A percentile compares a stretch with the other conserved stretches of the same genome.
phyloP scores from a whole-genome alignment of 2,329 filamentous ascomycete genomes.

The Coccinonectria pachysandricola region DNA sequence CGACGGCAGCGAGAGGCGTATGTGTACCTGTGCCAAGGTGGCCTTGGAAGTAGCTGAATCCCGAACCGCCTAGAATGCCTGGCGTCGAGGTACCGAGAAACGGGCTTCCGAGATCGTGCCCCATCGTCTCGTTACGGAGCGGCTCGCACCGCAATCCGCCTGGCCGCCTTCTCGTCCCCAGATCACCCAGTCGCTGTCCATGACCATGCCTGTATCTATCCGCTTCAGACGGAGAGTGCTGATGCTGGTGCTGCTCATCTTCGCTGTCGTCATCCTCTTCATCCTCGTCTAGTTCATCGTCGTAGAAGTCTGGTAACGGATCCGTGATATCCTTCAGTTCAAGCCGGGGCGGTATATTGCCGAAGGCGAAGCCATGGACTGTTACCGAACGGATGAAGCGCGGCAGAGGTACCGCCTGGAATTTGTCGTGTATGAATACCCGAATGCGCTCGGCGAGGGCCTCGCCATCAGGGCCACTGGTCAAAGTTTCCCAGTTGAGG shows the following conservation, averaged over 20 bases:
- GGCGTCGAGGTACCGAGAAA: constrained; percentile 52
- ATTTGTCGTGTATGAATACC: constrained; percentile 89
- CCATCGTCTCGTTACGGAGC: constrained; percentile 22
- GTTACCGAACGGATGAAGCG: constrained; percentile 95
- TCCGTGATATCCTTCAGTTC: constrained; percentile 97
- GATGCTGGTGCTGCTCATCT: constrained; percentile 14
- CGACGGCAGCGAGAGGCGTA: constrained; percentile 70
- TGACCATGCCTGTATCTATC: constrained; percentile 5
- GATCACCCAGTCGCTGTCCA: constrained; percentile 7
- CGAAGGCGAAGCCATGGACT: constrained; percentile 91
- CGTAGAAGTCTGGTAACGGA: constrained; percentile 92
- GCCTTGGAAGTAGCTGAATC: constrained; percentile 73
- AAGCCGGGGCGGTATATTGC: constrained; percentile 68
- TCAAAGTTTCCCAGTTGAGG: constrained; percentile 91
- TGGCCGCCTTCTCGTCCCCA: constrained; percentile 15
- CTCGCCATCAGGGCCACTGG: constrained; percentile 75
- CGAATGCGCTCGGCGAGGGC: constrained; percentile 79
- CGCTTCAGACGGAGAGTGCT: constrained; percentile 10
- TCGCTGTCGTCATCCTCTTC: constrained; percentile 35
- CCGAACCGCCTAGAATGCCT: constrained; percentile 61
- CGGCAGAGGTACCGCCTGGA: constrained; percentile 82
- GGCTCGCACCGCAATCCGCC: constrained; percentile 22
- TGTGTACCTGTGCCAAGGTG: constrained; percentile 68
- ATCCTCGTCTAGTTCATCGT: constrained; percentile 53
- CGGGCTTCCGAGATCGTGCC: constrained; percentile 40